Percentiles rank a stretch among this genome's conserved stretches.
These are phyloP conservation scores for Hanseniaspora lachancei DNA, from an alignment of 805 yeast species.

Conservation along the genomic window DNA sequence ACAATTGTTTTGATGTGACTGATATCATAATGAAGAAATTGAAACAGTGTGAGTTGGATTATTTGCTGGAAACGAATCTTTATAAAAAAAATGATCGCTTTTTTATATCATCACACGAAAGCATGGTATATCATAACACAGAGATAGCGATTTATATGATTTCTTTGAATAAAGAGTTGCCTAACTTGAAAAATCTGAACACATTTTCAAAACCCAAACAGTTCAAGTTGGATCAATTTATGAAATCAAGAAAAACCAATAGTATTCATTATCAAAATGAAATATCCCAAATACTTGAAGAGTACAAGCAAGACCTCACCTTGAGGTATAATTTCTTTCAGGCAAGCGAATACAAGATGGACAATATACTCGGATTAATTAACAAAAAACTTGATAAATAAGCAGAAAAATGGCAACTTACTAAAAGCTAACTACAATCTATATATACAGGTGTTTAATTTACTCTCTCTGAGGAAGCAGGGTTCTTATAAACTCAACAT, in stretches of 20 bases:
- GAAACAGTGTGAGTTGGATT: neutral
- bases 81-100: neutral
- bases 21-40: neutral
- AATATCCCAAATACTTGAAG: neutral
- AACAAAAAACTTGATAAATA: neutral
- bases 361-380: neutral
- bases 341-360: neutral
- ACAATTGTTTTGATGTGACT: conserved; percentile 62
- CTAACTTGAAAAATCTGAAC: neutral
- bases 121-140: neutral
- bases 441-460: neutral
- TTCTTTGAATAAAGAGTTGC: conserved; percentile 1
- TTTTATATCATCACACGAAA: neutral
- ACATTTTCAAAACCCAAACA: conserved; percentile 1
- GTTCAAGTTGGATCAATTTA: neutral
- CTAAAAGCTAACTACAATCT: neutral
- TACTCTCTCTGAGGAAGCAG: neutral
- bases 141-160: neutral
- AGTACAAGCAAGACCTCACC: neutral
- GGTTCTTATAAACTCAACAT: neutral
- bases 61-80: neutral
- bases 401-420: neutral
- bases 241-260: neutral
- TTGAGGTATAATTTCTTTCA: neutral
- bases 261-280: neutral